Percentiles rank a stretch among this genome's conserved stretches.
Evolutionary conservation across 2,329 filamentous ascomycete genomes (phyloP).

Genomic region (Clonostachys solani): DNA sequence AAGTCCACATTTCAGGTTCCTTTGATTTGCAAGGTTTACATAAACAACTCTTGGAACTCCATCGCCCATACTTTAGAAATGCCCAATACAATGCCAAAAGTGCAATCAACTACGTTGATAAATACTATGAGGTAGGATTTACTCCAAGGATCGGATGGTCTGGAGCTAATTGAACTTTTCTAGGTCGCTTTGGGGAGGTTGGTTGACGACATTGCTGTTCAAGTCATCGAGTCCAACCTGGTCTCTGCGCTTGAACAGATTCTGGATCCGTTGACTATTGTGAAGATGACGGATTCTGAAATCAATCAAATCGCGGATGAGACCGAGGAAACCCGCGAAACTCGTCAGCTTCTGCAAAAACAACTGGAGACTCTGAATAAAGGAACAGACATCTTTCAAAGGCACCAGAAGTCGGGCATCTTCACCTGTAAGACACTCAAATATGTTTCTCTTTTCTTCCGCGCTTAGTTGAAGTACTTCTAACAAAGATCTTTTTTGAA

Average conservation of each 20-base stretch:
- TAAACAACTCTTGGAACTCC: constrained; percentile 2
- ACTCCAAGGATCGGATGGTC: neutral
- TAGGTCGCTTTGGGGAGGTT: constrained; percentile 20
- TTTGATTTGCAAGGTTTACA: constrained; percentile 5
- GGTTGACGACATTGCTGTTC: constrained; percentile 20
- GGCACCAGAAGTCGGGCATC: no score
- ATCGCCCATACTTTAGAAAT: constrained; percentile 25
- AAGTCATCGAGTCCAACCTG: constrained; percentile 21
- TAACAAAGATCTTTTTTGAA: no score
- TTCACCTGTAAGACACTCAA: no score
- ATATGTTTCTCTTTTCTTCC: no score
- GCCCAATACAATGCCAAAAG: constrained; percentile 18
- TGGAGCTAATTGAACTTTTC: neutral
- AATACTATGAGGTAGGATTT: constrained; percentile 24
- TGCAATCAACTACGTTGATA: constrained; percentile 25
- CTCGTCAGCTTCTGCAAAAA: neutral
- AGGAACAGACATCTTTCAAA: neutral
- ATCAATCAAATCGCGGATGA: neutral
- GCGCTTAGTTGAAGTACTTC: no score
- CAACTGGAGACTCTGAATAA: neutral
- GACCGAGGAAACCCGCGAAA: neutral
- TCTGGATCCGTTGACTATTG: neutral
- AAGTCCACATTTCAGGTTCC: neutral
- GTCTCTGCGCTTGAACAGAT: constrained; percentile 6
- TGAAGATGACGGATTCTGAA: neutral